Conservation (phyloP, 1,139 yeast genomes). For the Zygosaccharomyces sapae region DNA sequence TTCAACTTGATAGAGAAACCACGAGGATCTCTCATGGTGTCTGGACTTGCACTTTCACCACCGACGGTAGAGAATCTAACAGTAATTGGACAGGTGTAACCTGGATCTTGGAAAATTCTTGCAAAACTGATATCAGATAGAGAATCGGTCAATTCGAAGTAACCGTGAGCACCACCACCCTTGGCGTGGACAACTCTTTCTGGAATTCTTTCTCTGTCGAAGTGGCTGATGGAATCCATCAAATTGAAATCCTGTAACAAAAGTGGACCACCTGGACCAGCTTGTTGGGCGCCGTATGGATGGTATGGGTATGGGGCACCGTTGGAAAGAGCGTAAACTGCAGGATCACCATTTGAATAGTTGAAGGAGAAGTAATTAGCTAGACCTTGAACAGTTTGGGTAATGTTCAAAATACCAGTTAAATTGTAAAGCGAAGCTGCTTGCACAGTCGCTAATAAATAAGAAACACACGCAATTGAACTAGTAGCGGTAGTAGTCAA, state of each 20-base stretch:
- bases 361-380: neutral
- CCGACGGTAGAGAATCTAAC: slow-evolving; percentile 87
- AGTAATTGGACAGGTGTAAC: slow-evolving; percentile 70
- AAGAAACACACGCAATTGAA: neutral
- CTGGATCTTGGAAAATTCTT: slow-evolving; percentile 63
- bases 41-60: slow-evolving; percentile 81
- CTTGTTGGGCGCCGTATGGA: slow-evolving; percentile 61
- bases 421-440: neutral
- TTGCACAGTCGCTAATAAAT: neutral
- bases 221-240: slow-evolving; percentile 73
- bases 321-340: slow-evolving; percentile 55
- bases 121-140: slow-evolving; percentile 69
- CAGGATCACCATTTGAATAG: neutral
- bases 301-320: slow-evolving; percentile 56
- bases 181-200: slow-evolving; percentile 90
- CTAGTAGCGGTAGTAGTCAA: neutral
- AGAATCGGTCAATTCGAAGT: slow-evolving; percentile 78
- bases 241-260: slow-evolving; percentile 75
- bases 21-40: slow-evolving; percentile 86
- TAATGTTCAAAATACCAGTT: neutral
- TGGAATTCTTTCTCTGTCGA: slow-evolving; percentile 83
- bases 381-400: neutral
- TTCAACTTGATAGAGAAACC: slow-evolving; percentile 80
- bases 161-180: slow-evolving; percentile 84
- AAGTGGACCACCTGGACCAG: slow-evolving; percentile 71